phyloP scores from a whole-genome alignment of 257 asterid species.

The Solanum sejunctum region DNA sequence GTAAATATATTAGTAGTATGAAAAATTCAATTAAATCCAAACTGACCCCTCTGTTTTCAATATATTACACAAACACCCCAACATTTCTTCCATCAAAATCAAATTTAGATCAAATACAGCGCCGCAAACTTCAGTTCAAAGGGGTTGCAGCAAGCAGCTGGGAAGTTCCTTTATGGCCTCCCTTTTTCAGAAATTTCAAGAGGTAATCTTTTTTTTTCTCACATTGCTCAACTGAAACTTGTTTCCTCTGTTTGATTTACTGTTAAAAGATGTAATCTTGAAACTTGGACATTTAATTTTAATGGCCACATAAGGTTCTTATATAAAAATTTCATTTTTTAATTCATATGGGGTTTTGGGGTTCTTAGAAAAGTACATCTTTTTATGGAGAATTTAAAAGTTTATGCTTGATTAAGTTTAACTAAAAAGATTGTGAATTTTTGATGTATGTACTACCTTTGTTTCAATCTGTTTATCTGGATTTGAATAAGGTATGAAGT shows the following conservation, averaged over 20 bases:
- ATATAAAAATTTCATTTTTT: neutral
- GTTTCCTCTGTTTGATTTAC: neutral
- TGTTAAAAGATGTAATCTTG: neutral
- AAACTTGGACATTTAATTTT: neutral
- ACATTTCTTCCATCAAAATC: neutral
- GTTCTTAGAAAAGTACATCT: neutral
- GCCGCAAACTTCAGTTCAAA: neutral
- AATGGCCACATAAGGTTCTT: neutral
- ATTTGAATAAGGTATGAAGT: neutral
- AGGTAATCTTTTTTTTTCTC: neutral
- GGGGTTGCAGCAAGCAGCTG: neutral
- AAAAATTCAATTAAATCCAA: neutral
- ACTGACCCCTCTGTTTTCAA: neutral
- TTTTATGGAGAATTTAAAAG: neutral
- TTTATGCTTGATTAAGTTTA: neutral
- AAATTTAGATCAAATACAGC: neutral
- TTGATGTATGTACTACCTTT: neutral
- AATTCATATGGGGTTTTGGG: neutral
- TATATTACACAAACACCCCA: neutral
- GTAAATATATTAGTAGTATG: too few species aligned
- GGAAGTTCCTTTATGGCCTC: slow-evolving; percentile 9
- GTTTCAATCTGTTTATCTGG: neutral
- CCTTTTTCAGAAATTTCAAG: slow-evolving; percentile 23
- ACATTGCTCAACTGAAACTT: neutral
- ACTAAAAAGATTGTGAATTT: neutral